Evolutionary conservation across 139 green algal species (phyloP), one percentile per base, ranked within the genome.

Genomic region (Chlamydomonas sphaeroides): DNA sequence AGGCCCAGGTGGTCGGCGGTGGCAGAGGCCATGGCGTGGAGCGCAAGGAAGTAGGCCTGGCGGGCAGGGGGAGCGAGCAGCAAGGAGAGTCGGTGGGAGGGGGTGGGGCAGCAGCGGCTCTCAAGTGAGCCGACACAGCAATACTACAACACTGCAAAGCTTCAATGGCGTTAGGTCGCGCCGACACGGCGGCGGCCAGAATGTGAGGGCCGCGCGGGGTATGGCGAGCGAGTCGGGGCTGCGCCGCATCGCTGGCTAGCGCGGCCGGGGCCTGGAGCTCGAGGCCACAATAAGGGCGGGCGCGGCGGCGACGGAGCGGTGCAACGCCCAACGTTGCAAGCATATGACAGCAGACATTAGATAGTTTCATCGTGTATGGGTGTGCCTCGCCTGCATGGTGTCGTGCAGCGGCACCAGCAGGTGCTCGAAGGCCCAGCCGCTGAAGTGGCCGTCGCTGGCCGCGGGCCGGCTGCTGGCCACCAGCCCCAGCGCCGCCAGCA

Each of bases 371-470:
- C n/a, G n/a, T n/a, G n/a, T n/a, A n/a, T n/a, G n/a, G n/a, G n/a
- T n/a, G n/a, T n/a, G n/a, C n/a, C n/a, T n/a, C n/a, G n/a, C n/a
- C n/a, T n/a, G n/a, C n/a, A n/a, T n/a, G n/a, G n/a, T n/a, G n/a
- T n/a, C n/a, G 20, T 69, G 35, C 10, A 69, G 17, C 20, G 65
- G 65, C 65, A 26, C 65, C 10, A 45, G 18, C 26, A 69, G 6
- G 65, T 69, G 65, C 65, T 69, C 65, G 35, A 45, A 69, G 35
- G 65, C 65, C 65, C 65, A 69, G 35, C 65, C 65, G 18, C 18
- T 69, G 65, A 69, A 69, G 65, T 6, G 11, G 65, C 65, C 65
- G 18, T 14, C 35, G 18, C 5, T 20, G 26, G 20, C 18, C 33
- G 20, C 32, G 33, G 5, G 15, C 33, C 11, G 35, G 15, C 5